Conservation (phyloP, 148 eudicot species). For the Rhododendron mucronatum region DNA sequence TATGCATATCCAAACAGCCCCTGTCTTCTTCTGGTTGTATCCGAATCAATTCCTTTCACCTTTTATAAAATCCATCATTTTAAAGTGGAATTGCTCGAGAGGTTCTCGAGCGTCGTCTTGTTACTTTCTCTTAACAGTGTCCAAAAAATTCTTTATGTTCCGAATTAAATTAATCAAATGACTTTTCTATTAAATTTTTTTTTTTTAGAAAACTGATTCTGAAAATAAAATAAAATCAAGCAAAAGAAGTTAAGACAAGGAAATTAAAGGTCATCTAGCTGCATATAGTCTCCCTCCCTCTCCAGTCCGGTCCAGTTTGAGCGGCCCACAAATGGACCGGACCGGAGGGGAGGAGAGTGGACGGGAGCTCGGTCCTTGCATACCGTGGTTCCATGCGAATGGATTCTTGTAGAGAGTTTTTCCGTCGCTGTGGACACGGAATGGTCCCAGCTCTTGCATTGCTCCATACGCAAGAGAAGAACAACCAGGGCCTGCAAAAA, state of each 20-base stretch:
- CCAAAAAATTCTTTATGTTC: too few relatives aligned
- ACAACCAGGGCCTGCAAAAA: constrained; percentile 70
- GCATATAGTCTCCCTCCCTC: too few relatives aligned
- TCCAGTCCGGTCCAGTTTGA: too few relatives aligned
- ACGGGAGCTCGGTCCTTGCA: not conserved
- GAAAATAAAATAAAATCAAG: not conserved
- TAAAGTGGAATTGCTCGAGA: not conserved
- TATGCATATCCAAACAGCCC: not conserved
- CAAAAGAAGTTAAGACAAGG: not conserved
- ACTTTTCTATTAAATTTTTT: not conserved
- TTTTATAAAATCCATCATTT: not conserved
- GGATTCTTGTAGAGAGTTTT: constrained; percentile 55
- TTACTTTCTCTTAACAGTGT: too few relatives aligned
- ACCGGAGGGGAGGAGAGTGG: too few relatives aligned
- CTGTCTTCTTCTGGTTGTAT: not conserved
- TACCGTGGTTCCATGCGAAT: constrained; percentile 70
- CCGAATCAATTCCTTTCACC: not conserved
- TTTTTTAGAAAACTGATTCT: not conserved
- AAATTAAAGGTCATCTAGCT: not conserved
- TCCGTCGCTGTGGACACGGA: constrained; percentile 74
- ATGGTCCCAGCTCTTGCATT: constrained; percentile 76
- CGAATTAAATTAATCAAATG: not conserved
- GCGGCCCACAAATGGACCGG: too few relatives aligned
- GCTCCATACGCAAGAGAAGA: constrained; percentile 88
- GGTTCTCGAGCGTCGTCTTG: too few relatives aligned